Conservation (phyloP, 495 filamentous ascomycete species). For the Penicillium canariense region DNA sequence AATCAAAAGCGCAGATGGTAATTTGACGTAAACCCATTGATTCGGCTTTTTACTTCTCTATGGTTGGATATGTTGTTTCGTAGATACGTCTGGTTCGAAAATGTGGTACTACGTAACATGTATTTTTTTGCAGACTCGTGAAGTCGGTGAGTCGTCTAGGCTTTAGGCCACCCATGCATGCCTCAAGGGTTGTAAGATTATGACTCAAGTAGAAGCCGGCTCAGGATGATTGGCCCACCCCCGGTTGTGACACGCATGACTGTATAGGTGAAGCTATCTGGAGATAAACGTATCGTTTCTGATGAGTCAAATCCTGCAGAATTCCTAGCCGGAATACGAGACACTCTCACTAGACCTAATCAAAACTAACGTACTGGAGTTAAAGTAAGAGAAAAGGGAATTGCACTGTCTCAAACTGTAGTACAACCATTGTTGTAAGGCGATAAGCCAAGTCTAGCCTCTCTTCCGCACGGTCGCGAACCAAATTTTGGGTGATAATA, state of each 20-base stretch:
- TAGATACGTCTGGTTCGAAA: too few species aligned
- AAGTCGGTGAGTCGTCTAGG: neutral
- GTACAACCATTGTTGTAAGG: neutral
- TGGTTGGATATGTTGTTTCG: too few species aligned
- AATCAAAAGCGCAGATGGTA: too few species aligned
- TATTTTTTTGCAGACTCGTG: neutral
- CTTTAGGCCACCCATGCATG: neutral
- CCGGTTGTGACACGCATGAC: neutral
- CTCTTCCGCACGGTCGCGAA: neutral
- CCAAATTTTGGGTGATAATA: conserved; percentile 13
- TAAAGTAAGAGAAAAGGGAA: neutral
- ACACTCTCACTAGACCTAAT: neutral
- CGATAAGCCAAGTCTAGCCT: neutral
- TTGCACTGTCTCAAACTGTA: neutral
- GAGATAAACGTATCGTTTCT: neutral
- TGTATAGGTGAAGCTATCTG: too few species aligned
- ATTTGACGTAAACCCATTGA: too few species aligned
- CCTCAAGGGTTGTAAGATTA: neutral
- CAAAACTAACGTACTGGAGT: neutral
- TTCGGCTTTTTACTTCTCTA: too few species aligned
- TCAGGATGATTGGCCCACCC: neutral
- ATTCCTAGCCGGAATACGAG: too few species aligned
- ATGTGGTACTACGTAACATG: neutral
- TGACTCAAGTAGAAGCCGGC: neutral
- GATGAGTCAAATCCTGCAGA: neutral